A percentile compares a stretch with the other conserved stretches of the same genome.
Evolutionary conservation across 352 stramenopile genomes (phyloP).

Genomic region (Globisporangium paddicum): DNA sequence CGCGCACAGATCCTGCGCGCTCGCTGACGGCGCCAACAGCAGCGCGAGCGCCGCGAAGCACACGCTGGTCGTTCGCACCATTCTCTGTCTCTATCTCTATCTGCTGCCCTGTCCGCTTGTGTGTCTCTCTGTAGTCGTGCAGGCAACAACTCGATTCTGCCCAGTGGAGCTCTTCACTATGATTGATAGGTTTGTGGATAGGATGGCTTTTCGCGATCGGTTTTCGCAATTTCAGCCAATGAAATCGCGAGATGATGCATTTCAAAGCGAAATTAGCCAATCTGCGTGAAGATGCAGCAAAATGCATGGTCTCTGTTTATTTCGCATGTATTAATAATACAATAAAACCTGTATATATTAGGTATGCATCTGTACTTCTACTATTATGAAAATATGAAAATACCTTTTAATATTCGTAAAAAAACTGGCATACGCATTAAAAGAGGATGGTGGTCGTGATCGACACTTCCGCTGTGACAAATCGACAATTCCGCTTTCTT

Average conservation of each 20-base stretch:
- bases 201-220: conserved; percentile 7
- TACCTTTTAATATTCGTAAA: not conserved
- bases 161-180: too few relatives aligned
- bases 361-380: not conserved
- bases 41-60: not conserved
- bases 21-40: not conserved
- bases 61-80: not conserved
- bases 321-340: not conserved
- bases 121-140: not conserved
- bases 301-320: not conserved
- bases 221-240: conserved; percentile 8
- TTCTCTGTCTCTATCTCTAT: not conserved
- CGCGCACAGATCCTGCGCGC: conserved; percentile 26
- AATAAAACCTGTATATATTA: not conserved
- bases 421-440: not conserved
- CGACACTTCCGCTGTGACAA: too few relatives aligned
- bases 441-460: not conserved
- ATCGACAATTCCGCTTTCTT: too few relatives aligned
- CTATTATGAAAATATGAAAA: not conserved
- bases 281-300: not conserved
- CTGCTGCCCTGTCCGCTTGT: not conserved
- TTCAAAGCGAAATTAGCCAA: conserved; percentile 2
- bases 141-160: not conserved
- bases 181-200: too few relatives aligned
- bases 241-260: not conserved